Evolutionary conservation across 768 basidiomycete genomes (phyloP), one percentile per base, ranked within the genome.

Genomic region (Terana coerulea): DNA sequence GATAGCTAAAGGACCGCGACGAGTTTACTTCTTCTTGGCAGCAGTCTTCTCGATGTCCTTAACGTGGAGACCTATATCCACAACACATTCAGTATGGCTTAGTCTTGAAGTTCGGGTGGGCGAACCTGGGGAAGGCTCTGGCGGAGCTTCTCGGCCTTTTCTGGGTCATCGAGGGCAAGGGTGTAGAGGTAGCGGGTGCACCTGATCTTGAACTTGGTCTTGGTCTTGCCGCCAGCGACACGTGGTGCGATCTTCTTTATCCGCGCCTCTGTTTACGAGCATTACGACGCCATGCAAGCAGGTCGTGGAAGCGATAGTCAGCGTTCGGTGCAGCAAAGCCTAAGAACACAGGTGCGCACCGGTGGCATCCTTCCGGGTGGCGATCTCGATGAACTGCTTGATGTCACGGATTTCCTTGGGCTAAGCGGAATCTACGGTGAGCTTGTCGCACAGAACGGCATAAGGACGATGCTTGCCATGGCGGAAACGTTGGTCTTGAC

Each of bases 121-220:
- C 88, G 63, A 66, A 95, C 95, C 91, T 64, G 97, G 97, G 95
- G 95, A 46, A 99, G 78, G 65, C 84, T 86, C 77, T 91, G 91
- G 77, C 87, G 83, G 63, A 99, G 84, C 79, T 98, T 99, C 71
- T 97, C 94, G 34, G 97, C 95, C 80, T 98, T 98, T 72, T 97
- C 94, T 65, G 91, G 83, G 76, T 99, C 97, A 69, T 93, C 88
- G 68, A 98, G 72, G 55, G 85, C 82, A 58, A 98, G 83, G n/a
- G 97, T 98, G 86, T 99, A 99, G 55, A 95, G 86, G 72, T 94
- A 94, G 69, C 90, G 81, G 54, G 90, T 88, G 78, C 95, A 98
- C 69, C 97, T 83, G 68, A 99, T 84, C 82, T 99, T 99, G 85
- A 98, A 98, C 77, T 98, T 99, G 67, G 90, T 95, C 73, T 83